These are phyloP conservation scores for Tranzscheliella williamsii DNA, from an alignment of 1,284 basidiomycete species.

Conservation along the genomic window DNA sequence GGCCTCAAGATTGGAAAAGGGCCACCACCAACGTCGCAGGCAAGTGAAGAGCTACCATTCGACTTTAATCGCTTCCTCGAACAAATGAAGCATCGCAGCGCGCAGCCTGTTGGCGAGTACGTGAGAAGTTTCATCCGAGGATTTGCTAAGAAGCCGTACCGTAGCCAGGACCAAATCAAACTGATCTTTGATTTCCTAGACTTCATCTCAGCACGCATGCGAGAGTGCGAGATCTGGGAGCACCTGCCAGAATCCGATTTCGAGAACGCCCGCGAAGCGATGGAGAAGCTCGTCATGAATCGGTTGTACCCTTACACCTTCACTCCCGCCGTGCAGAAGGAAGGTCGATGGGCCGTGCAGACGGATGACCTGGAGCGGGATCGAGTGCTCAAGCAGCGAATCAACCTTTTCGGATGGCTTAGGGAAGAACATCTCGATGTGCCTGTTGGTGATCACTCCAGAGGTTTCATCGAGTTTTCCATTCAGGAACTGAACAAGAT, in stretches of 20 bases:
- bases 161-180: slow-evolving; percentile 56
- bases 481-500: slow-evolving; percentile 86
- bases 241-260: slow-evolving; percentile 74
- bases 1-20: slow-evolving; percentile 49
- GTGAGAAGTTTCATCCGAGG: slow-evolving; percentile 59
- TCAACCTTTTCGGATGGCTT: slow-evolving; percentile 87
- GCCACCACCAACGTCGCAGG: slow-evolving; percentile 39
- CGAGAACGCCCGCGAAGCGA: slow-evolving; percentile 94
- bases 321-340: slow-evolving; percentile 54
- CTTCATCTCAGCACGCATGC: slow-evolving; percentile 57
- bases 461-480: slow-evolving; percentile 90
- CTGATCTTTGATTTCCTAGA: slow-evolving; percentile 61
- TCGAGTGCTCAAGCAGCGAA: slow-evolving; percentile 85
- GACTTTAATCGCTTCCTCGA: slow-evolving; percentile 60
- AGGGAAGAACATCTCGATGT: slow-evolving; percentile 81
- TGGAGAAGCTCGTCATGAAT: slow-evolving; percentile 99
- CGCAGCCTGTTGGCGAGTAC: slow-evolving; percentile 58
- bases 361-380: slow-evolving; percentile 95
- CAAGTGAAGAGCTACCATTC: slow-evolving; percentile 53
- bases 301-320: slow-evolving; percentile 70
- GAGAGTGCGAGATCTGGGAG: slow-evolving; percentile 51
- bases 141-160: slow-evolving; percentile 59
- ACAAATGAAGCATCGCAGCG: slow-evolving; percentile 59
- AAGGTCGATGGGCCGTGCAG: slow-evolving; percentile 62
- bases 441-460: slow-evolving; percentile 58